A percentile compares a stretch with the other conserved stretches of the same genome.
These are phyloP conservation scores for Berberis thunbergii DNA, from an alignment of 164 flowering plant genomes.

Conservation along the genomic window DNA sequence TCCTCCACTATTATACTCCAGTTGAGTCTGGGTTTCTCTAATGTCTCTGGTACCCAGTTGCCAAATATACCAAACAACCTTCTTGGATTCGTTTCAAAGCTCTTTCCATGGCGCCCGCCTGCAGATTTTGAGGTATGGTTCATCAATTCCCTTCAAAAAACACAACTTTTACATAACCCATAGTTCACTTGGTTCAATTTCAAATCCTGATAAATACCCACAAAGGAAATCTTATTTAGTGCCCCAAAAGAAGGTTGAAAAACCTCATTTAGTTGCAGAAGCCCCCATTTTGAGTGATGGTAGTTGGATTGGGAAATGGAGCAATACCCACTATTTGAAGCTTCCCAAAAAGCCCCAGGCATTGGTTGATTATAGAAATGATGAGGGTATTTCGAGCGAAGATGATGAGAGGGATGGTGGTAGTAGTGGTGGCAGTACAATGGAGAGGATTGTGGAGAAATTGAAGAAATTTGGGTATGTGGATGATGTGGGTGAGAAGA, in stretches of 20 bases:
- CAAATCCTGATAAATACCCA: constrained; percentile 17
- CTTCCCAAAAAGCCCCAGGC: constrained; percentile 33
- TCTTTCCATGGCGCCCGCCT: constrained; percentile 30
- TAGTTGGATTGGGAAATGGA: constrained; percentile 68
- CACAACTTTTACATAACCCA: constrained; percentile 12
- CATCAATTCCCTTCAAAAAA: constrained; percentile 19
- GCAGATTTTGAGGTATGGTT: constrained; percentile 36
- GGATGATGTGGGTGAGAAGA: constrained; percentile 34
- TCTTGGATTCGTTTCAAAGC: constrained; percentile 40
- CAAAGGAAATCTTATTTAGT: constrained; percentile 19
- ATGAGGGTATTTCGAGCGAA: constrained; percentile 19
- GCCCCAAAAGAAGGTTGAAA: constrained; percentile 6
- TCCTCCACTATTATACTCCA: too few species aligned
- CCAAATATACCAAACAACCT: constrained; percentile 32
- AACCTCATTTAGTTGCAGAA: constrained; percentile 3
- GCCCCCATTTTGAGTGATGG: constrained; percentile 11
- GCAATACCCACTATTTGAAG: constrained; percentile 24
- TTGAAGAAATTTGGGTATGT: constrained; percentile 70
- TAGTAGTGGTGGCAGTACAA: constrained; percentile 46
- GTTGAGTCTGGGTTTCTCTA: not conserved
- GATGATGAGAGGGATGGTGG: constrained; percentile 19
- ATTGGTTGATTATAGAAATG: constrained; percentile 33
- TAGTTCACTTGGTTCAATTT: constrained; percentile 1
- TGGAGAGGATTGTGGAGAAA: constrained; percentile 82
- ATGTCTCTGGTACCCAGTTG: constrained; percentile 46